Evolutionary conservation across 495 filamentous ascomycete species (phyloP).

Genomic region (Filosporella fistucella): DNA sequence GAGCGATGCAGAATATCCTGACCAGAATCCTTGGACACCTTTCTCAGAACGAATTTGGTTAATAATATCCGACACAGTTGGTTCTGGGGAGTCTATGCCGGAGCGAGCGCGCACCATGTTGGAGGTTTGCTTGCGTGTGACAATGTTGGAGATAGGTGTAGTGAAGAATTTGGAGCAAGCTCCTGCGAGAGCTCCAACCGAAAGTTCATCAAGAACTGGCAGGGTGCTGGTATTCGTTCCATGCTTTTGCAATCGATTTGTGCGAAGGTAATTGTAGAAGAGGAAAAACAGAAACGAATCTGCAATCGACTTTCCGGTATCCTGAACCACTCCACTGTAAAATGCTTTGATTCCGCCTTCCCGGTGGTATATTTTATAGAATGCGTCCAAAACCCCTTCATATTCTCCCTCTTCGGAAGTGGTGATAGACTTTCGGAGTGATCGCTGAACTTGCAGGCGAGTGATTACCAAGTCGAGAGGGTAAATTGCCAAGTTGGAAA

Average conservation of each 20-base stretch:
- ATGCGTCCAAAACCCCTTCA: conserved; percentile 59
- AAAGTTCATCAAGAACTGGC: conserved; percentile 66
- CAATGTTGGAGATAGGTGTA: conserved; percentile 78
- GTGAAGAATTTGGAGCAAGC: conserved; percentile 75
- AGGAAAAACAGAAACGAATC: conserved; percentile 84
- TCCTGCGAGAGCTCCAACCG: conserved; percentile 72
- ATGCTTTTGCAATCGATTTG: conserved; percentile 47
- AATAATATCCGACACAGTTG: conserved; percentile 54
- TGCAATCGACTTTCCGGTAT: conserved; percentile 66
- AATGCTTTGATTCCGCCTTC: conserved; percentile 68
- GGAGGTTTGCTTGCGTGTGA: conserved; percentile 74
- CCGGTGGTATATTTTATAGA: conserved; percentile 62
- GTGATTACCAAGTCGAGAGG: conserved; percentile 84
- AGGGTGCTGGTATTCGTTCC: conserved; percentile 43
- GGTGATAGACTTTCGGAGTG: conserved; percentile 32
- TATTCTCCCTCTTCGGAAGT: conserved; percentile 43
- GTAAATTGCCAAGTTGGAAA: conserved; percentile 77
- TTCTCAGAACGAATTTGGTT: conserved; percentile 62
- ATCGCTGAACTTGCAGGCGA: conserved; percentile 74
- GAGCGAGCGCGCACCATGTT: conserved; percentile 34
- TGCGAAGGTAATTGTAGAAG: conserved; percentile 69
- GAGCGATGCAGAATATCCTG: conserved; percentile 78
- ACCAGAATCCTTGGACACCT: conserved; percentile 79
- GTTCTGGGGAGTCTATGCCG: conserved; percentile 10
- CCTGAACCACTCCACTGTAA: conserved; percentile 69